Conservation (phyloP, 306 rosid genomes). For the Canavalia ensiformis region DNA sequence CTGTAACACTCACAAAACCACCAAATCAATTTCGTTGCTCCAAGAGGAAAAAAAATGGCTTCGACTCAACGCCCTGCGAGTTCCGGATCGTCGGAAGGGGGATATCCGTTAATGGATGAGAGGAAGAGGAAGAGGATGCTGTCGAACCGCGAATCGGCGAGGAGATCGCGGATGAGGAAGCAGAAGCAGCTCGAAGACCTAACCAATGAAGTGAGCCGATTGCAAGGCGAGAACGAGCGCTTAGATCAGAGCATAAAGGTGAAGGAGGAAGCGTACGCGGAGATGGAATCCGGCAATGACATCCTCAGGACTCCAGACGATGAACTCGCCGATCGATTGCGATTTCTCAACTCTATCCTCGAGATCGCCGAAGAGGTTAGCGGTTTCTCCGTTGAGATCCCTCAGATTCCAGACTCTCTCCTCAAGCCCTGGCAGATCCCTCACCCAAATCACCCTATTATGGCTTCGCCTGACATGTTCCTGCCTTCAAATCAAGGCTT, state of each 20-base stretch:
- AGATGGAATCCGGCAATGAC: constrained; percentile 66
- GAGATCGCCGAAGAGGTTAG: constrained; percentile 70
- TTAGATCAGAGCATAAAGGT: constrained; percentile 56
- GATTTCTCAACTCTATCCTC: constrained; percentile 72
- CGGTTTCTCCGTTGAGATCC: constrained; percentile 66
- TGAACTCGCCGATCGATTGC: constrained; percentile 68
- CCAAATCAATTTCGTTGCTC: neutral
- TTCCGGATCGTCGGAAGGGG: constrained; percentile 78
- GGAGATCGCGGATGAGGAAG: constrained; percentile 89
- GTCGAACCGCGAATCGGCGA: constrained; percentile 92
- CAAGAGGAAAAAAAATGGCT: constrained; percentile 54
- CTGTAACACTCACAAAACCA: neutral
- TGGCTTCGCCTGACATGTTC: constrained; percentile 65
- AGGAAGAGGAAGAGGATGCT: constrained; percentile 92
- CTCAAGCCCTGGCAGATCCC: constrained; percentile 77
- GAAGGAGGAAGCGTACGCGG: constrained; percentile 61
- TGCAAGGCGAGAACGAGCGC: constrained; percentile 55
- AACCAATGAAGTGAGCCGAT: constrained; percentile 56
- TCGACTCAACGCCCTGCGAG: constrained; percentile 61
- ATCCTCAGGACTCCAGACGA: constrained; percentile 76
- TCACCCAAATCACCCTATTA: constrained; percentile 54
- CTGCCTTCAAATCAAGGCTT: constrained; percentile 51
- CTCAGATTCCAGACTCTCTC: constrained; percentile 73
- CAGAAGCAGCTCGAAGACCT: constrained; percentile 88
- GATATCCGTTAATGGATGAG: constrained; percentile 61